Evolutionary conservation across 2,329 filamentous ascomycete genomes (phyloP), one percentile per base, ranked within the genome.

Genomic region (Cryoendolithus antarcticus): DNA sequence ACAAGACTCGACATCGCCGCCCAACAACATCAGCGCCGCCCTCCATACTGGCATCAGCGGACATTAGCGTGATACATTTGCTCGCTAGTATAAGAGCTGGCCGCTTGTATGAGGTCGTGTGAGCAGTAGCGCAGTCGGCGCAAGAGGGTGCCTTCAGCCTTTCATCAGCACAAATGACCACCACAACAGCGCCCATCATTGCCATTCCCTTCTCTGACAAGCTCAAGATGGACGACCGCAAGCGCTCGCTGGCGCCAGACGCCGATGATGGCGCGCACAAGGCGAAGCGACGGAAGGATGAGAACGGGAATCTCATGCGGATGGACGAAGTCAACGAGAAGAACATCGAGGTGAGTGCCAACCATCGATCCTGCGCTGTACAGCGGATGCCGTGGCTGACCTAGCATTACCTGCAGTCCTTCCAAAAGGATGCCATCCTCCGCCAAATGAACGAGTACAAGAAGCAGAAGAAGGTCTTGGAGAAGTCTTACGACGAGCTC

Each of bases 171-270:
- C 40, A 42, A 49, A 53, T 54, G 50, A 44, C 48, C 45, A 48
- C 51, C 47, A 48, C 48, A 38, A 48, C 48, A 44, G 40, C 50
- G 34, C 39, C 49, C 38, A 37, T 77, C 75, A 75, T 81, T 70
- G 47, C 48, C 40, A 42, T 78, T 75, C 77, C 82, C 71, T 81
- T 85, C 69, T 64, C 73, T 63, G 79, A 79, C 74, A 73, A 84
- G 67, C 71, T 78, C 71, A 94, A 91, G 76, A 98, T 96, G 89
- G 91, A 98, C 75, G 91, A 96, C 72, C 86, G 91, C 76, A 98
- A 98, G 76, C 80, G 91, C 76, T 82, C 86, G 59, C 84, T 86
- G 59, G 74, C 82, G 53, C 74, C 76, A 64, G 82, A 81, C 59
- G 69, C 76, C 57, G 84, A 91, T 62, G 86, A 95, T 52, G 70